Evolutionary conservation across 1,139 yeast genomes (phyloP).

Genomic region (Protomyces inouyei): DNA sequence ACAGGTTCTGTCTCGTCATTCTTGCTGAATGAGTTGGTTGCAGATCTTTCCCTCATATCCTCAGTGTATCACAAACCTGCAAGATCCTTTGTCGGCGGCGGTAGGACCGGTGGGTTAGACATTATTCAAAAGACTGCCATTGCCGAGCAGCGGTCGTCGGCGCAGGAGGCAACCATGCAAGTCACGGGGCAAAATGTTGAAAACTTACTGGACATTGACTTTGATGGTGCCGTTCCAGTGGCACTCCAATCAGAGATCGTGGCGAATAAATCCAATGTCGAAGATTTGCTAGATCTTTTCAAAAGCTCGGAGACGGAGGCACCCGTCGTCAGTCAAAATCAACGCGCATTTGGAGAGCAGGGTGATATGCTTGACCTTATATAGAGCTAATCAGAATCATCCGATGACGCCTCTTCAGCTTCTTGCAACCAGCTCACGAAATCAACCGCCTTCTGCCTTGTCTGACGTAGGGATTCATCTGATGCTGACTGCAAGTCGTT

Average conservation of each 20-base stretch:
- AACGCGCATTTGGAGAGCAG: neutral
- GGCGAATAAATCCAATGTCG: neutral
- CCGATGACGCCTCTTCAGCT: conserved; percentile 12
- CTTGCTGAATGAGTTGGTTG: conserved; percentile 60
- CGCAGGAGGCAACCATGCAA: conserved; percentile 68
- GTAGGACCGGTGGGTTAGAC: conserved; percentile 43
- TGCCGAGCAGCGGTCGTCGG: conserved; percentile 72
- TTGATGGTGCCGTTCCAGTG: conserved; percentile 37
- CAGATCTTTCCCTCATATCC: conserved; percentile 78
- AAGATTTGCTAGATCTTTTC: neutral
- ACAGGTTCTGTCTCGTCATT: conserved; percentile 59
- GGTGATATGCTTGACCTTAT: neutral
- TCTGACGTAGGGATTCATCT: conserved; percentile 1
- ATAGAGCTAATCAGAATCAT: conserved; percentile 9
- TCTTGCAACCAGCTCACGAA: conserved; percentile 22
- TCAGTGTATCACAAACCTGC: conserved; percentile 88
- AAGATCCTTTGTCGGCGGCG: conserved; percentile 55
- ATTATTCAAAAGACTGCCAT: conserved; percentile 52
- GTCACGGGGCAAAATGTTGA: conserved; percentile 55
- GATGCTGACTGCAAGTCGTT: conserved; percentile 39
- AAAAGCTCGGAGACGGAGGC: neutral
- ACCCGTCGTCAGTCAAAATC: neutral
- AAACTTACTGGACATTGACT: conserved; percentile 80
- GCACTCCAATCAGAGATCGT: conserved; percentile 12
- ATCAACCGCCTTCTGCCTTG: conserved; percentile 7